A percentile compares a stretch with the other conserved stretches of the same genome.
These are phyloP conservation scores for Cyberlindnera euphorbiae DNA, from an alignment of 805 yeast genomes.

Conservation along the genomic window DNA sequence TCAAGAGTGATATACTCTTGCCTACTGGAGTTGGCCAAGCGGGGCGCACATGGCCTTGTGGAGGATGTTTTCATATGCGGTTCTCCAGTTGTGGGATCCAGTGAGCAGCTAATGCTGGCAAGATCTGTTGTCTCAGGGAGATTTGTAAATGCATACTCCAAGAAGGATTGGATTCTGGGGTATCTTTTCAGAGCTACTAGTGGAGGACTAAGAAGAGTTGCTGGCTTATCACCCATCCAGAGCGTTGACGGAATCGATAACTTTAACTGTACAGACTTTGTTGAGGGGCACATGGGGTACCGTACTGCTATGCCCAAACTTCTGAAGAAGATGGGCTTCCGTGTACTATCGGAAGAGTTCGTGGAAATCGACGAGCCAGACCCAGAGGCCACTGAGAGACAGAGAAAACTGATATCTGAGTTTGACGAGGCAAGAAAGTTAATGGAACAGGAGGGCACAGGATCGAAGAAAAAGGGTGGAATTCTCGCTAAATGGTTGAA, in stretches of 20 bases:
- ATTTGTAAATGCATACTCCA: slow-evolving; percentile 85
- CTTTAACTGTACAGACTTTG: slow-evolving; percentile 78
- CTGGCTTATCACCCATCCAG: slow-evolving; percentile 79
- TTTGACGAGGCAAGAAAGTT: slow-evolving; percentile 79
- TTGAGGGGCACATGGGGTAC: slow-evolving; percentile 97
- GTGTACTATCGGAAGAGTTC: slow-evolving; percentile 84
- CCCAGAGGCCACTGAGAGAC: slow-evolving; percentile 79
- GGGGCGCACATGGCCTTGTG: slow-evolving; percentile 82
- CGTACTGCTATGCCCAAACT: slow-evolving; percentile 89
- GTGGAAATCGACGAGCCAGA: slow-evolving; percentile 96
- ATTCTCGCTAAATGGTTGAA: slow-evolving; percentile 43
- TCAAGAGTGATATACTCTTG: slow-evolving; percentile 91
- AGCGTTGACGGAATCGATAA: slow-evolving; percentile 67
- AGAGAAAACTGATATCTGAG: slow-evolving; percentile 75
- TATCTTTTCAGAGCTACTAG: slow-evolving; percentile 92
- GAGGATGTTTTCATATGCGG: slow-evolving; percentile 89
- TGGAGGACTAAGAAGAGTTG: slow-evolving; percentile 89
- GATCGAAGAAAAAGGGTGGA: slow-evolving; percentile 28
- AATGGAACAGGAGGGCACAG: slow-evolving; percentile 40
- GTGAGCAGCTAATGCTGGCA: slow-evolving; percentile 72
- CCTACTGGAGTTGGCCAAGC: slow-evolving; percentile 74
- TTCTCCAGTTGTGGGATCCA: slow-evolving; percentile 75
- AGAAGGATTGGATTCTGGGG: slow-evolving; percentile 94
- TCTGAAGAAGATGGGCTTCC: slow-evolving; percentile 64
- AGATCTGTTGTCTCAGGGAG: slow-evolving; percentile 85